These are phyloP conservation scores for Aspergillus tubingensis DNA, from an alignment of 2,329 filamentous ascomycete genomes.

Conservation along the genomic window DNA sequence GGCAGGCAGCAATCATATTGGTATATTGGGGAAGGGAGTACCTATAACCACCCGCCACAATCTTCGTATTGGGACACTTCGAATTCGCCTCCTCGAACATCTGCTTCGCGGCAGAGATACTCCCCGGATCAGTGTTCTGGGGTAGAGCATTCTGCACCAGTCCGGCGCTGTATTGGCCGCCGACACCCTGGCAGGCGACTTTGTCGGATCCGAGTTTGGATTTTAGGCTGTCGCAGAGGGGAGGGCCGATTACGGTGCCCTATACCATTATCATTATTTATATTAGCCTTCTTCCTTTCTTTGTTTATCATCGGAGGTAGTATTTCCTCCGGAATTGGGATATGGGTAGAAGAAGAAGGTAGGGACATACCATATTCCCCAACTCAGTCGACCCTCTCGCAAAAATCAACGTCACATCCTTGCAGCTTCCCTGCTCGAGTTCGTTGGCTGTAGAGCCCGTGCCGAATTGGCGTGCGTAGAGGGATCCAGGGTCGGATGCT, in stretches of 20 bases:
- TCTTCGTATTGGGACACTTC: conserved; percentile 48
- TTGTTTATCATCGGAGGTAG: too few species aligned
- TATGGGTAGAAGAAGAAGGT: not conserved
- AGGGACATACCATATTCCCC: conserved; percentile 39
- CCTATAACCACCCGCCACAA: conserved; percentile 50
- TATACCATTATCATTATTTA: conserved; percentile 9
- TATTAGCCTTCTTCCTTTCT: too few species aligned
- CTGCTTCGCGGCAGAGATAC: conserved; percentile 44
- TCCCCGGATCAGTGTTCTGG: conserved; percentile 36
- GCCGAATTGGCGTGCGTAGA: conserved; percentile 16
- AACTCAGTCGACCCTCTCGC: conserved; percentile 45
- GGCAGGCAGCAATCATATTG: too few species aligned
- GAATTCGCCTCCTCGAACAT: conserved; percentile 44
- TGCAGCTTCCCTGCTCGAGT: conserved; percentile 38
- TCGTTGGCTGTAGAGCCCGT: conserved; percentile 35
- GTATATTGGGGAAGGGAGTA: conserved; percentile 15
- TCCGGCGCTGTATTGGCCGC: conserved; percentile 43
- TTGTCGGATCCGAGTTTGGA: conserved; percentile 22
- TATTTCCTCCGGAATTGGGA: too few species aligned
- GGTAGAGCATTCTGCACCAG: conserved; percentile 42
- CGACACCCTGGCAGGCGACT: conserved; percentile 48
- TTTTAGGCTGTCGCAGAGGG: conserved; percentile 32
- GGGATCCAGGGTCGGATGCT: conserved; percentile 1
- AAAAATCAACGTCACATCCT: conserved; percentile 43
- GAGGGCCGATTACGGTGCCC: conserved; percentile 34